Conservation (phyloP, 306 rosid species). For the Coriaria nepalensis region DNA sequence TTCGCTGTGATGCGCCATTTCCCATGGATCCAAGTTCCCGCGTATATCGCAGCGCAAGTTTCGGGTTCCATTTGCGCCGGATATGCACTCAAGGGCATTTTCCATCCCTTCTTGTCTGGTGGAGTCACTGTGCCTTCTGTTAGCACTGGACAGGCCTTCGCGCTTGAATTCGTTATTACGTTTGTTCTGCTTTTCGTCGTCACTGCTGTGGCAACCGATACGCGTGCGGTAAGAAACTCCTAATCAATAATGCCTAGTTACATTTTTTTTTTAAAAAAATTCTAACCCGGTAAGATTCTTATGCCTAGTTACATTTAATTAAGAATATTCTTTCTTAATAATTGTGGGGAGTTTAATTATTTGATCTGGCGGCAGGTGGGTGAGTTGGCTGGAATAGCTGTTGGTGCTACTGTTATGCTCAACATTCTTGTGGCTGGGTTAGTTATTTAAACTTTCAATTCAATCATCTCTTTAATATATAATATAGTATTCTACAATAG, state of each 20-base stretch:
- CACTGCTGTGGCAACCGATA: constrained; percentile 90
- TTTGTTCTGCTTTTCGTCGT: constrained; percentile 77
- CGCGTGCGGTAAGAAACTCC: constrained; percentile 46
- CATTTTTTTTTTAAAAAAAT: neutral
- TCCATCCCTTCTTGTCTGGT: constrained; percentile 63
- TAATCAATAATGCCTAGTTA: neutral
- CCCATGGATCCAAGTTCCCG: constrained; percentile 85
- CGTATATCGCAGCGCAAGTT: constrained; percentile 68
- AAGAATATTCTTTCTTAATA: neutral
- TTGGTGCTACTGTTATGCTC: constrained; percentile 80
- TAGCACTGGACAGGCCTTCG: constrained; percentile 53
- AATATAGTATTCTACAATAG: too few relatives aligned
- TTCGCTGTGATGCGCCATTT: constrained; percentile 72
- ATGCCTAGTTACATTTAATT: too few relatives aligned
- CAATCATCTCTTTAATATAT: too few relatives aligned
- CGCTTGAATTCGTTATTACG: constrained; percentile 71
- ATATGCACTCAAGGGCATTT: constrained; percentile 60
- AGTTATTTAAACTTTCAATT: neutral
- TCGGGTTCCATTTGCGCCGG: constrained; percentile 71
- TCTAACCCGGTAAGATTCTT: too few relatives aligned
- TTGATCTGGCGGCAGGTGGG: constrained; percentile 54
- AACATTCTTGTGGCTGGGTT: constrained; percentile 82
- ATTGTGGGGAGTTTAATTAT: too few relatives aligned
- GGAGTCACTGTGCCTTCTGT: constrained; percentile 73
- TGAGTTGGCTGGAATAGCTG: constrained; percentile 85